phyloP scores from a whole-genome alignment of 83 land plant genomes.

The Diphasiastrum complanatum region DNA sequence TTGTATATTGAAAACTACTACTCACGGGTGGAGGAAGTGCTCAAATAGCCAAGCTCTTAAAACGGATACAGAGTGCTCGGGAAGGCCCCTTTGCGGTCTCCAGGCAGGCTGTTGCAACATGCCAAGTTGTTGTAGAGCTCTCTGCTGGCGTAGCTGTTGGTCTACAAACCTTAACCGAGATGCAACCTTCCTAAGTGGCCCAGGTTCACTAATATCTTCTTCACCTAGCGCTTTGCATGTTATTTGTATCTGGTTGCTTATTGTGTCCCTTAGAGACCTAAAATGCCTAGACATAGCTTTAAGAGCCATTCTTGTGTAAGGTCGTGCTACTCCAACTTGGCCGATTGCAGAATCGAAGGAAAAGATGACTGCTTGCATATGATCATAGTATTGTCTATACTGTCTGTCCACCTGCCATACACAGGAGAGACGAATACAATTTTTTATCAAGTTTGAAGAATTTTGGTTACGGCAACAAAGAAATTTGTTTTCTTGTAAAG shows the following conservation, averaged over 20 bases:
- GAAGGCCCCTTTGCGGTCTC: conserved; percentile 79
- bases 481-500: no score
- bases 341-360: conserved; percentile 71
- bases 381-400: conserved; percentile 70
- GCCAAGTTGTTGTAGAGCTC: conserved; percentile 68
- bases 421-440: no score
- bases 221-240: conserved; percentile 60
- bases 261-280: conserved; percentile 65
- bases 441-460: no score
- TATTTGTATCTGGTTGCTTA: conserved; percentile 47
- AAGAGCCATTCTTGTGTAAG: conserved; percentile 59
- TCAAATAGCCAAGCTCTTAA: conserved; percentile 84
- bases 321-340: conserved; percentile 54
- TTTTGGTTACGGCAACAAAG: no score
- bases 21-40: conserved; percentile 87
- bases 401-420: conserved; percentile 79
- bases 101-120: conserved; percentile 74
- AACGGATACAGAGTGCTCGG: conserved; percentile 64
- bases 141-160: conserved; percentile 59
- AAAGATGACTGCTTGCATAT: conserved; percentile 70
- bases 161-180: conserved; percentile 57
- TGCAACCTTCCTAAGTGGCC: conserved; percentile 55
- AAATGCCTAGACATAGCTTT: conserved; percentile 86
- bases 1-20: no score
- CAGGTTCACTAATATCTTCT: conserved; percentile 37